Base-by-base conservation (phyloP, 257 asterid species). In the Dorcoceras hygrometricum region DNA sequence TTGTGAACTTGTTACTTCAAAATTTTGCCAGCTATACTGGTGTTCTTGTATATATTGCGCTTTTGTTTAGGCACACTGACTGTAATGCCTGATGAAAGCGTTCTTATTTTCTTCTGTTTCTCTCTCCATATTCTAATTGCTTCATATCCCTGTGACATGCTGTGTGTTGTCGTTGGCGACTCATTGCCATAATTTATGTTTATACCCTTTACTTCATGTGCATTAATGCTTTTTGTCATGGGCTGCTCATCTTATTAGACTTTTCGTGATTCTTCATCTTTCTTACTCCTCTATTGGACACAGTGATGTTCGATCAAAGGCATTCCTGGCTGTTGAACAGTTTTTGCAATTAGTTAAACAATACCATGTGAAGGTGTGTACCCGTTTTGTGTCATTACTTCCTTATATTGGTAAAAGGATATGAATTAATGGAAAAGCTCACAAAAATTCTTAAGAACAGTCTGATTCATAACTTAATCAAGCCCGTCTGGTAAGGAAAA, bases 321-420 rank as follows among this genome's bases (percentile, higher is more conserved):
- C 97, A 69, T 90, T 87, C 77, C 85, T 88, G 86, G 96, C 96
- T 9, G 97, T 88, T 72, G 99, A 93, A 66, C 99, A 90, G 61
- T 93, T 93, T 79, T 71, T 93, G 88, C 96, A 88, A 71, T 60
- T 88, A 77, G 90, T 93, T 86, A 93, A 82, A 75, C 95, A 90
- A 67, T 66, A 75, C 71, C 80, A 87, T 65, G 95, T 88, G 28
- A 88, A 88, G 96, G 99, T 92, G 60, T 66, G 84, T 66, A 23
- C 28, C 63, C 54, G 19, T 56, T 3, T 31, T 73, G 62, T 71
- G 68, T 7, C 32, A 36, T 43, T 39, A 26, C 66, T 63, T 67
- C 31, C 43, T 53, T 65, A 23, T 73, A 66, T 59, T 66, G 72
- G 10, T 69, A 68, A 53, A 55, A 65, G 63, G 39, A 55, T 23